phyloP scores from a whole-genome alignment of 768 basidiomycete genomes.

The Boletus subcaerulescens region DNA sequence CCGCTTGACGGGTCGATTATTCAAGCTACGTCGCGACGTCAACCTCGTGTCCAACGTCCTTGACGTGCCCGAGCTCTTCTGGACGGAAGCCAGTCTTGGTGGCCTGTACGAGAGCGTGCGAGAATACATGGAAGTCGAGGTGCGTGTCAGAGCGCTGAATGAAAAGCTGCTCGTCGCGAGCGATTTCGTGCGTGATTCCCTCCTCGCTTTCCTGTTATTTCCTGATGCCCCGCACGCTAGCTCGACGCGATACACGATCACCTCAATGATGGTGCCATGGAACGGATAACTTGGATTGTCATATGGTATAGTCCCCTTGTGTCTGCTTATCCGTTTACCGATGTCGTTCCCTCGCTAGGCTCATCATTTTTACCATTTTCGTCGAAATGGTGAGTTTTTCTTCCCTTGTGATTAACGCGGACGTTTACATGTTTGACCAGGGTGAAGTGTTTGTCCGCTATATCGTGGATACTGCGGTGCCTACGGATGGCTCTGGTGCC shows the following conservation, averaged over 20 bases:
- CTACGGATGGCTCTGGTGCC: not conserved
- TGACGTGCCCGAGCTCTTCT: slow-evolving; percentile 92
- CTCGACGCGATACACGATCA: slow-evolving; percentile 93
- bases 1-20: slow-evolving; percentile 79
- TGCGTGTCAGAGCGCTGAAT: slow-evolving; percentile 79
- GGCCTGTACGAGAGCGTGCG: slow-evolving; percentile 89
- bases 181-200: slow-evolving; percentile 65
- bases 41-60: slow-evolving; percentile 92
- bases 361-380: slow-evolving; percentile 86
- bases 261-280: slow-evolving; percentile 85
- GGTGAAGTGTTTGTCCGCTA: slow-evolving; percentile 82
- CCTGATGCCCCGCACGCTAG: slow-evolving; percentile 36
- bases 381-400: slow-evolving; percentile 67
- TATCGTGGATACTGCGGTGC: slow-evolving; percentile 49
- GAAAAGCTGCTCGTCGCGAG: slow-evolving; percentile 85
- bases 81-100: slow-evolving; percentile 89
- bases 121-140: slow-evolving; percentile 92
- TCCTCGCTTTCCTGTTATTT: not conserved
- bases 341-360: slow-evolving; percentile 45
- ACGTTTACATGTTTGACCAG: slow-evolving; percentile 31
- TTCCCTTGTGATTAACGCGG: too few relatives aligned
- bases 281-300: slow-evolving; percentile 81
- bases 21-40: slow-evolving; percentile 85
- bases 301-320: slow-evolving; percentile 52
- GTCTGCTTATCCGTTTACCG: slow-evolving; percentile 39